These are phyloP conservation scores for Picea abies DNA, from an alignment of 83 land plant species.

Conservation along the genomic window DNA sequence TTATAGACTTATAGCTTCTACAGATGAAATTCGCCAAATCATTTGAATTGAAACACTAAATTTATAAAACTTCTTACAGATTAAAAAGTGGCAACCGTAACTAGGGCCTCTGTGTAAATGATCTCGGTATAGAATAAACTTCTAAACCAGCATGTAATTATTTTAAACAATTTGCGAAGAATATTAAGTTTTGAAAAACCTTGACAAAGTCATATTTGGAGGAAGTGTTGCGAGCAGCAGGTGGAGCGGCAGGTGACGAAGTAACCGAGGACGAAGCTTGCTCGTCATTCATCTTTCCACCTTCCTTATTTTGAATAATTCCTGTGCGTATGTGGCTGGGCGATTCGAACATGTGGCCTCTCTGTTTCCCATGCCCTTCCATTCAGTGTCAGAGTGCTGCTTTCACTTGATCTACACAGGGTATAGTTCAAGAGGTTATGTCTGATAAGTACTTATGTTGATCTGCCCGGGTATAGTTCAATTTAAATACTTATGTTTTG, in stretches of 20 bases:
- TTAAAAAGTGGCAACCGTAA: no score
- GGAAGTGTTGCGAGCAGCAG: slow-evolving; percentile 70
- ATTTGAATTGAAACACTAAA: no score
- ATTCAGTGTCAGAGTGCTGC: background rate
- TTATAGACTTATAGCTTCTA: no score
- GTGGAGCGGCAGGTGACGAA: slow-evolving; percentile 21
- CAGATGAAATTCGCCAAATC: no score
- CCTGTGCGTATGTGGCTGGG: background rate
- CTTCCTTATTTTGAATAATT: background rate
- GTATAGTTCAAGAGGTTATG: no score
- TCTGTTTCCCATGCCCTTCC: background rate
- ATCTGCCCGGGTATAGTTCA: no score
- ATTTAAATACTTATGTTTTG: no score
- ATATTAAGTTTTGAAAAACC: slow-evolving; percentile 34
- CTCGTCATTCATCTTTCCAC: slow-evolving; percentile 1
- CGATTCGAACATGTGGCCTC: slow-evolving; percentile 11
- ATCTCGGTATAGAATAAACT: background rate
- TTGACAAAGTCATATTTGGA: slow-evolving; percentile 99
- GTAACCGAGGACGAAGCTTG: slow-evolving; percentile 13
- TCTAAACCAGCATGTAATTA: background rate
- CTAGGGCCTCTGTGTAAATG: background rate
- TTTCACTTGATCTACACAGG: no score
- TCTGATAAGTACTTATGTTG: no score
- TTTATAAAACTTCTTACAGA: no score
- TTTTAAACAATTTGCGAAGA: background rate